phyloP scores from a whole-genome alignment of 2,329 filamentous ascomycete species.

The Calonectria fujianensis region DNA sequence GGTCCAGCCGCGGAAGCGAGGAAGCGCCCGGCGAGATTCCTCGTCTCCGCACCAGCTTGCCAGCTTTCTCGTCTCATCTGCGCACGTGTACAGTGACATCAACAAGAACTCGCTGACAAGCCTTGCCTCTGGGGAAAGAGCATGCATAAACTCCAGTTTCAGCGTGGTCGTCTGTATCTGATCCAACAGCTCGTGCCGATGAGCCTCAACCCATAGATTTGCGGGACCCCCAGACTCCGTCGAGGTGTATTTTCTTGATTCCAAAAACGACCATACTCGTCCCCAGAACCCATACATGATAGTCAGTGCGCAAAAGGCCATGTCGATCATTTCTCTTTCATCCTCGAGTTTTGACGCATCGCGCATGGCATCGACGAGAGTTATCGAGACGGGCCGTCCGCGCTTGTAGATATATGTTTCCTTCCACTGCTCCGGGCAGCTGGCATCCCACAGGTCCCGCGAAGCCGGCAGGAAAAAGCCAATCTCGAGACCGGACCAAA shows the following conservation, averaged over 20 bases:
- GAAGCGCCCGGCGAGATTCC: conserved; percentile 1
- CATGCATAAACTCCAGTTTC: conserved; percentile 10
- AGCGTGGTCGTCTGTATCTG: conserved; percentile 6
- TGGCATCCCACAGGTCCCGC: conserved; percentile 3
- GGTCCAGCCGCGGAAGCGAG: conserved; percentile 10
- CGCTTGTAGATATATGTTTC: background rate
- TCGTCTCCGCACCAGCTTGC: conserved; percentile 7
- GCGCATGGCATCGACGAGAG: background rate
- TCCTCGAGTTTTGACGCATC: conserved; percentile 8
- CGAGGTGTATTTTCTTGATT: background rate
- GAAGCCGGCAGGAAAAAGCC: conserved; percentile 10
- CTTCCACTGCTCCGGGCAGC: background rate
- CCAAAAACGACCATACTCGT: background rate
- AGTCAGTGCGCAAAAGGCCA: background rate
- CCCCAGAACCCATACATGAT: conserved; percentile 5
- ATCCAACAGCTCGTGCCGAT: background rate
- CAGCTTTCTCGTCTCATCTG: background rate
- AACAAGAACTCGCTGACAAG: conserved; percentile 8
- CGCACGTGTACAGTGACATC: conserved; percentile 13
- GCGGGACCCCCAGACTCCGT: background rate
- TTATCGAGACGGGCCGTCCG: background rate
- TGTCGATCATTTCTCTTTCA: background rate
- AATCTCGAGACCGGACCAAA: conserved; percentile 11
- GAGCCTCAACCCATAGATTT: conserved; percentile 15
- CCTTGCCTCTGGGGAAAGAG: conserved; percentile 6